These are phyloP conservation scores for Wickerhamomyces strasburgensis DNA, from an alignment of 805 yeast species.

Conservation along the genomic window DNA sequence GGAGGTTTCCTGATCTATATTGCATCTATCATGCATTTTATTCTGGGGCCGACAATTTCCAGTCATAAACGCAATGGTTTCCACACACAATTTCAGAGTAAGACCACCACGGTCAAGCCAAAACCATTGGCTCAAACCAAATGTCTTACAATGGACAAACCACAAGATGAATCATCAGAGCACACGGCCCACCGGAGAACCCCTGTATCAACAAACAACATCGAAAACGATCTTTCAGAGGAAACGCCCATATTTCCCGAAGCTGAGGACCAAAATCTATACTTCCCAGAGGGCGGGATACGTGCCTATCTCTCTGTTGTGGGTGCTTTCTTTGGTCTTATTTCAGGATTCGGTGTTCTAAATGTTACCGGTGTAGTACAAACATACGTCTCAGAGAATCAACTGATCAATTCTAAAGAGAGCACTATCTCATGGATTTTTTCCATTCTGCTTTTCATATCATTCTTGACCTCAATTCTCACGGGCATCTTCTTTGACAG, in stretches of 20 bases:
- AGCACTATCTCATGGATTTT: constrained; percentile 60
- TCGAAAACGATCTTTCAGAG: too few relatives aligned
- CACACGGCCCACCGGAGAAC: too few relatives aligned
- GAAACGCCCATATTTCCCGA: neutral
- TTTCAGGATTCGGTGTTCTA: constrained; percentile 49
- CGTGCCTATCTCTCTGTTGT: constrained; percentile 50
- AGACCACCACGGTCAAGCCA: too few relatives aligned
- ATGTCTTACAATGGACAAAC: too few relatives aligned
- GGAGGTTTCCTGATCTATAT: too few relatives aligned
- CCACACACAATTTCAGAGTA: too few relatives aligned
- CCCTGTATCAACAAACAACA: too few relatives aligned
- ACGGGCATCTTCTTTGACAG: constrained; percentile 56
- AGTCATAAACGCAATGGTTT: too few relatives aligned
- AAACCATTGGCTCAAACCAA: too few relatives aligned
- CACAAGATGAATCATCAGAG: too few relatives aligned
- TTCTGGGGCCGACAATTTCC: too few relatives aligned
- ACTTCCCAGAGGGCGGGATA: constrained; percentile 56
- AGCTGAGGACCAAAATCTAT: constrained; percentile 23
- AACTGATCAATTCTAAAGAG: constrained; percentile 39
- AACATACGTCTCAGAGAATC: constrained; percentile 52
- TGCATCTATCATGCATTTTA: too few relatives aligned
- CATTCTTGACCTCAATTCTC: constrained; percentile 43
- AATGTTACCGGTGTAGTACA: constrained; percentile 61
- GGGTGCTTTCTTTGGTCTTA: constrained; percentile 54
- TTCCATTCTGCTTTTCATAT: constrained; percentile 47